Conservation (phyloP, 352 stramenopile genomes). For the Discostella stelligera region DNA sequence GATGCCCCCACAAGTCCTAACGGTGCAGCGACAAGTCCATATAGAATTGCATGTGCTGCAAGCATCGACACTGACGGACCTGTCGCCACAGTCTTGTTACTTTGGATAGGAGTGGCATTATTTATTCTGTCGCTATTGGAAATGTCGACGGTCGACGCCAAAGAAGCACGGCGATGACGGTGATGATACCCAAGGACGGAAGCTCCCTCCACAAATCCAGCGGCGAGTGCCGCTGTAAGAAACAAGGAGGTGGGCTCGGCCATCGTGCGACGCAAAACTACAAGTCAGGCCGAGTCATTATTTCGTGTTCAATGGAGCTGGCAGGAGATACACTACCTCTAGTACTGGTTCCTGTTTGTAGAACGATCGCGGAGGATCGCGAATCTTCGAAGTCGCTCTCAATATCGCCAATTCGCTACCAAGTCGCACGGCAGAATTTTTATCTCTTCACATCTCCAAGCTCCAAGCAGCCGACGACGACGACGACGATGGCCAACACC, state of each 20-base stretch:
- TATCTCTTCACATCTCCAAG: no score
- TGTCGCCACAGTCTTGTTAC: not conserved
- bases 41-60: conserved; percentile 19
- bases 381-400: no score
- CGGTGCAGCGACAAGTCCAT: conserved; percentile 26
- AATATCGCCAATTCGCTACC: no score
- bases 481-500: not conserved
- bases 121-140: not conserved
- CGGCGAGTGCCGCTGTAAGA: conserved; percentile 16
- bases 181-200: conserved; percentile 24
- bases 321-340: no score
- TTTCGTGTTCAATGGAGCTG: no score
- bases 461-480: no score
- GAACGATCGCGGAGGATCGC: no score
- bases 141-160: not conserved
- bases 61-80: not conserved
- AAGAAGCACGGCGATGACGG: not conserved
- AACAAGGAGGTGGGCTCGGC: conserved; percentile 19
- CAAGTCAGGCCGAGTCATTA: no score
- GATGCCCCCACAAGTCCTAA: conserved; percentile 39
- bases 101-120: not conserved
- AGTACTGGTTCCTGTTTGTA: no score
- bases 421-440: no score
- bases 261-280: not conserved
- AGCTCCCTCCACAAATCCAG: conserved; percentile 28